A percentile compares a stretch with the other conserved stretches of the same genome.
phyloP scores from a whole-genome alignment of 148 eudicot species.

The Bassia scoparia region DNA sequence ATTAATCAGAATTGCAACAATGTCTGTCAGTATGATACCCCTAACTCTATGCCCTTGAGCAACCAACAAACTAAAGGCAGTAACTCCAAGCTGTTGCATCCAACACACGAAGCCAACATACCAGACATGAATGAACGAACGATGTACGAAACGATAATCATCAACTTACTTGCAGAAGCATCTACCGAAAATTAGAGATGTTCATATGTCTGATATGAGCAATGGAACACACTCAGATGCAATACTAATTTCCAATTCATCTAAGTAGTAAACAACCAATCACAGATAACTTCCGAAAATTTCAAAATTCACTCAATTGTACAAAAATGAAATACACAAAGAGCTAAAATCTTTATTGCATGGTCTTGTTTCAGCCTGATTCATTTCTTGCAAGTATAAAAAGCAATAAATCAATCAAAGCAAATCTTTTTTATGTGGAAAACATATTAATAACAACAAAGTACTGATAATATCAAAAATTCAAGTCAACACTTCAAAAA shows the following conservation, averaged over 20 bases:
- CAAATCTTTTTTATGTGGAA: background rate
- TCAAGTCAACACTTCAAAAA: too few species aligned
- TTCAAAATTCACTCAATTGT: background rate
- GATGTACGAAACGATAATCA: background rate
- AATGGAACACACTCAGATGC: background rate
- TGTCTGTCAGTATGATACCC: too few species aligned
- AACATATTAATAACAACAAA: background rate
- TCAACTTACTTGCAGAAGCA: background rate
- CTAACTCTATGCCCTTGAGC: background rate
- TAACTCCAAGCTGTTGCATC: background rate
- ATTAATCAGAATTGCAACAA: background rate
- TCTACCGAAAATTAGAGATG: background rate
- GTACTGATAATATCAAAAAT: background rate
- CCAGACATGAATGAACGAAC: background rate
- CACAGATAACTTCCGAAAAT: constrained; percentile 4
- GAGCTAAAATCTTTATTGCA: too few species aligned
- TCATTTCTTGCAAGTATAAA: background rate
- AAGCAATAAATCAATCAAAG: background rate
- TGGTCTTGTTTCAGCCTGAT: background rate
- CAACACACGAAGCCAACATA: background rate
- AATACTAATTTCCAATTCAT: background rate
- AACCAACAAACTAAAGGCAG: background rate
- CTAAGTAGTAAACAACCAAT: background rate
- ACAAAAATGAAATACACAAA: background rate
- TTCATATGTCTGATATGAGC: background rate